Base-by-base conservation (phyloP, 352 stramenopile genomes). In the Pythium aristosporum region DNA sequence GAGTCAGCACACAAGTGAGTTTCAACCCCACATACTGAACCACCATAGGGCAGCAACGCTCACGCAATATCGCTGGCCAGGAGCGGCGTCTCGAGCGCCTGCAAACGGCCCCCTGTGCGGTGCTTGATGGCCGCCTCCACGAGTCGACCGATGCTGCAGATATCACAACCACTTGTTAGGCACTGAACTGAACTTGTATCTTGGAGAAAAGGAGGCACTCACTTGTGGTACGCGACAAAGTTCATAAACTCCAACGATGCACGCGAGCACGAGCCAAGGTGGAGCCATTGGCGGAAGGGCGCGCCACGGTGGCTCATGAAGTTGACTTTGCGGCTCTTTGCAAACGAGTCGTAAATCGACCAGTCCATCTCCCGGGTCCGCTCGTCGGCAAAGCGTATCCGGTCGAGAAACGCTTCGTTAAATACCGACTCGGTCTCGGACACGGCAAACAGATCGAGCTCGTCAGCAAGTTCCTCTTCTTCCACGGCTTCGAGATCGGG, bases 221-320 rank as follows among this genome's bases (percentile, higher is more conserved):
- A 91, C 86, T 91, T 91, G 73, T 94, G 83, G 58, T 94, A 94
- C 39, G 83, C 68, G 15, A 94, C 82, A 55, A 94, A 94, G 61
- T 94, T 94, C 46, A 94, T 73, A 32, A 94, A 94, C 69, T 94
- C 86, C 23, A 92, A 74, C 28, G 84, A 89, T 34, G 86, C 86
- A 15, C 79, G 77, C 5, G 84, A 93, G 34, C 78, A 79, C 47
- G 82, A 85, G 34, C 68, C 80, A 7, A 94, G 60, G 5, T 60
- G 59, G 16, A 94, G 69, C 86, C 86, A 94, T 62, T 91, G 73
- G 15, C 82, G 76, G 63, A 94, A 90, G 25, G 76, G 69, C 43
- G 78, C 61, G 2, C 72, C 80, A 44, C 88, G 88, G 61, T 85
- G 82, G 60, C 75, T 85, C 82, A 93, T 92, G 50, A 94, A 95